phyloP scores from a whole-genome alignment of 2,329 filamentous ascomycete species.

The Thielaviopsis ethacetica region DNA sequence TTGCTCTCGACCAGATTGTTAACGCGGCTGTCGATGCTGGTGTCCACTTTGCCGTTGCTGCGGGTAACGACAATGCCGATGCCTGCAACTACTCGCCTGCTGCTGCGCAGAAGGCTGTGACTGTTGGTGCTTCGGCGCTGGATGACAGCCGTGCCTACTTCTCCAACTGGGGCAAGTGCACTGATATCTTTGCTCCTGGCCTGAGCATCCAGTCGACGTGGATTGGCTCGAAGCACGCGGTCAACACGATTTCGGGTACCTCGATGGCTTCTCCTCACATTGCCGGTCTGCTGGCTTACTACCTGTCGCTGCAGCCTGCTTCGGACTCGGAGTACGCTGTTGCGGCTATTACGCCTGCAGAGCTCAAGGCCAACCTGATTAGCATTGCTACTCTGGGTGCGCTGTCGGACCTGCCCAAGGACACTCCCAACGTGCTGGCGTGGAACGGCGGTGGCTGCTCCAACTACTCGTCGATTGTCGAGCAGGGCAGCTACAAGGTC shows the following conservation, averaged over 20 bases:
- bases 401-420: conserved; percentile 65
- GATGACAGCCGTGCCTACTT: conserved; percentile 97
- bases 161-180: conserved; percentile 99
- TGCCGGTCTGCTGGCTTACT: conserved; percentile 90
- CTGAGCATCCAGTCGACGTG: conserved; percentile 96
- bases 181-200: conserved; percentile 96
- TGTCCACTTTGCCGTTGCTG: conserved; percentile 94
- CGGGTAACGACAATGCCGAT: conserved; percentile 96
- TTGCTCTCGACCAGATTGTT: conserved; percentile 76
- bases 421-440: conserved; percentile 88
- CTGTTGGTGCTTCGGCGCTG: conserved; percentile 86
- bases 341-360: conserved; percentile 74
- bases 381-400: conserved; percentile 62
- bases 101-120: conserved; percentile 78
- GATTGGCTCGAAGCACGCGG: conserved; percentile 89
- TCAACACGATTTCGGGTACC: conserved; percentile 98
- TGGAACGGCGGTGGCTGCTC: conserved; percentile 95
- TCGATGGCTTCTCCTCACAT: conserved; percentile 99
- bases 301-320: conserved; percentile 86
- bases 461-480: conserved; percentile 77
- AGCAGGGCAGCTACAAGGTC: conserved; percentile 53
- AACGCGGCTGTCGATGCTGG: conserved; percentile 85
- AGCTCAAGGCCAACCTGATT: conserved; percentile 84
- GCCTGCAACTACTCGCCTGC: conserved; percentile 99
- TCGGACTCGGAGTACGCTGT: conserved; percentile 84